Conservation (phyloP, 2,329 filamentous ascomycete genomes). For the Cryphonectria carpinicola region DNA sequence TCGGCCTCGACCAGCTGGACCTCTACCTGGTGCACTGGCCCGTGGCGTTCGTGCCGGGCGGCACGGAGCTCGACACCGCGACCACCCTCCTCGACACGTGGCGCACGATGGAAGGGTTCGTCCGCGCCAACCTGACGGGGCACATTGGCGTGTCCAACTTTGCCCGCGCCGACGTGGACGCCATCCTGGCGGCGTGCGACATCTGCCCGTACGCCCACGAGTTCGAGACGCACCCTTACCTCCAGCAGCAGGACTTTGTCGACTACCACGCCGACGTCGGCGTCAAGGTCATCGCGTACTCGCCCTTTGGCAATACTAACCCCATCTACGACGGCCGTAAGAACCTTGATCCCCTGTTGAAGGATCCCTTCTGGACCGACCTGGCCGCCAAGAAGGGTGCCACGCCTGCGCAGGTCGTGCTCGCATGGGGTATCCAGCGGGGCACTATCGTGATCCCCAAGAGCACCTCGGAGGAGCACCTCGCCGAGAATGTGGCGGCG, state of each 20-base stretch:
- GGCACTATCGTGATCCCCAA: constrained; percentile 57
- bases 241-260: constrained; percentile 54
- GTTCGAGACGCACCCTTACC: constrained; percentile 57
- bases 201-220: constrained; percentile 62
- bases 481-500: constrained; percentile 52
- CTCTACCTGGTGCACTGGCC: constrained; percentile 61
- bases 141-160: constrained; percentile 69
- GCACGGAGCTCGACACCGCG: constrained; percentile 35
- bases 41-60: constrained; percentile 43
- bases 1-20: constrained; percentile 55
- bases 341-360: constrained; percentile 40
- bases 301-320: constrained; percentile 57
- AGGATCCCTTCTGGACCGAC: constrained; percentile 45
- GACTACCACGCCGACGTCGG: constrained; percentile 48
- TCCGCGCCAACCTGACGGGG: constrained; percentile 54
- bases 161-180: constrained; percentile 43
- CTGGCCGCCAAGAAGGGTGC: constrained; percentile 46
- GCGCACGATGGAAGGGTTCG: constrained; percentile 60
- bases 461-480: constrained; percentile 46
- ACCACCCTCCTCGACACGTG: constrained; percentile 52
- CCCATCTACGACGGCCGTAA: constrained; percentile 46
- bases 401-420: constrained; percentile 48
- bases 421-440: constrained; percentile 53
- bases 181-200: constrained; percentile 45
- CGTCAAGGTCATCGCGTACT: constrained; percentile 50